A percentile compares a stretch with the other conserved stretches of the same genome.
These are phyloP conservation scores for Aspergillus cristatus DNA, from an alignment of 495 filamentous ascomycete genomes.

Conservation along the genomic window DNA sequence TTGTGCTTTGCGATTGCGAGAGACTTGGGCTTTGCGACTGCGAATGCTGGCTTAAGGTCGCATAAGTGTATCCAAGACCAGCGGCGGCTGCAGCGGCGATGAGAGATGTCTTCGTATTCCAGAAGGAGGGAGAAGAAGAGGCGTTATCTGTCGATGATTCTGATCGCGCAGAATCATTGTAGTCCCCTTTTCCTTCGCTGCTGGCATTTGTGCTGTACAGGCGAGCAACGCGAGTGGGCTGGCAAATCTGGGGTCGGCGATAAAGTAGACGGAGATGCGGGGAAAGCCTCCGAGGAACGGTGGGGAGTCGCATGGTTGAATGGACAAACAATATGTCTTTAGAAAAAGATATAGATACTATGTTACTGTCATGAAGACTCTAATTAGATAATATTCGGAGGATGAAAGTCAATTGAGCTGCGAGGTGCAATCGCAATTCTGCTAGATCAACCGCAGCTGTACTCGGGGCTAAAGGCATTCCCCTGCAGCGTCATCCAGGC, in stretches of 20 bases:
- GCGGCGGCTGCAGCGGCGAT: constrained; percentile 27
- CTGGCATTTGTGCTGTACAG: constrained; percentile 14
- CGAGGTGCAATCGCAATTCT: no score
- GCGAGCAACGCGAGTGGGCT: constrained; percentile 7
- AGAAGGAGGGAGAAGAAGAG: constrained; percentile 13
- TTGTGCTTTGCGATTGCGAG: constrained; percentile 4
- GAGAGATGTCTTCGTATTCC: constrained; percentile 23
- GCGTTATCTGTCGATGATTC: constrained; percentile 7
- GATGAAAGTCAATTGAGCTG: not conserved
- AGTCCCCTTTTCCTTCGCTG: constrained; percentile 1
- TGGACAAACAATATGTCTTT: not conserved
- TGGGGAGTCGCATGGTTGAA: constrained; percentile 16
- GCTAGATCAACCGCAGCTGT: no score
- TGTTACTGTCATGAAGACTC: not conserved
- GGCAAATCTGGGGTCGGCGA: constrained; percentile 15
- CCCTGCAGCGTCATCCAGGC: constrained; percentile 11
- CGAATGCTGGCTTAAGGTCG: constrained; percentile 12
- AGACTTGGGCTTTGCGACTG: no score
- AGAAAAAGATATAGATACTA: not conserved
- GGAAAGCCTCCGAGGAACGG: constrained; percentile 19
- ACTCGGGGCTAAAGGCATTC: constrained; percentile 2
- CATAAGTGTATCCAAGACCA: constrained; percentile 29
- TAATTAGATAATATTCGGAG: not conserved
- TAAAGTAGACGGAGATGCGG: constrained; percentile 18
- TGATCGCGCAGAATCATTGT: constrained; percentile 7